These are phyloP conservation scores for Paecilomyces sp. DNA, from an alignment of 2,329 filamentous ascomycete species.

Conservation along the genomic window DNA sequence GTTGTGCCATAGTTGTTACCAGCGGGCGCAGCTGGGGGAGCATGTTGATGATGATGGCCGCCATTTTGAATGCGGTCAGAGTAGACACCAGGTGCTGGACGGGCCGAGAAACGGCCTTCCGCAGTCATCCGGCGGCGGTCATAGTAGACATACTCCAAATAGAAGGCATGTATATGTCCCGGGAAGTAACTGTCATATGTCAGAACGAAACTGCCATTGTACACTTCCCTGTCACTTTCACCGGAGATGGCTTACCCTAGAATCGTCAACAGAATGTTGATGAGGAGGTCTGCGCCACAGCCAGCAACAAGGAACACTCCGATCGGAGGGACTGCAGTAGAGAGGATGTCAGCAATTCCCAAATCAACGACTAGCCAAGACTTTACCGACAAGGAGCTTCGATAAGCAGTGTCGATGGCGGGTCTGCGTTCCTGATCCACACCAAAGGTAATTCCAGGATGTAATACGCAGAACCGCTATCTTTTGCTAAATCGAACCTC, in stretches of 20 bases:
- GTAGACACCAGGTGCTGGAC: slow-evolving; percentile 30
- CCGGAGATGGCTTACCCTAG: slow-evolving; percentile 44
- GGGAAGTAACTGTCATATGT: slow-evolving; percentile 55
- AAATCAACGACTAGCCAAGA: neutral
- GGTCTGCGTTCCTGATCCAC: neutral
- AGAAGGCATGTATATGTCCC: slow-evolving; percentile 74
- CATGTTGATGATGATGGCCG: slow-evolving; percentile 10
- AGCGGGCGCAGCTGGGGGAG: slow-evolving; percentile 3
- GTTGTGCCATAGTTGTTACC: slow-evolving; percentile 13
- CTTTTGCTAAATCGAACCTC: neutral
- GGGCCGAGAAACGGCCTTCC: slow-evolving; percentile 10
- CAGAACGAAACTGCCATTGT: neutral
- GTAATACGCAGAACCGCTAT: neutral
- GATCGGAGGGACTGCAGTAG: slow-evolving; percentile 53
- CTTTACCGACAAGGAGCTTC: neutral
- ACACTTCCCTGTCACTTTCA: neutral
- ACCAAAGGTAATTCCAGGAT: neutral
- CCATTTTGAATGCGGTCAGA: slow-evolving; percentile 34
- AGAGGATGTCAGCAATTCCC: neutral
- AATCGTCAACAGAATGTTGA: slow-evolving; percentile 61
- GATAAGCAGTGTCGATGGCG: neutral
- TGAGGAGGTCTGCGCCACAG: slow-evolving; percentile 57
- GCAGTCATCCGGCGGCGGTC: slow-evolving; percentile 45
- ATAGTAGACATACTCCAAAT: slow-evolving; percentile 77
- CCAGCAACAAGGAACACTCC: slow-evolving; percentile 59